A percentile compares a stretch with the other conserved stretches of the same genome.
Conservation (phyloP, 495 filamentous ascomycete species). For the Niebla homalea region DNA sequence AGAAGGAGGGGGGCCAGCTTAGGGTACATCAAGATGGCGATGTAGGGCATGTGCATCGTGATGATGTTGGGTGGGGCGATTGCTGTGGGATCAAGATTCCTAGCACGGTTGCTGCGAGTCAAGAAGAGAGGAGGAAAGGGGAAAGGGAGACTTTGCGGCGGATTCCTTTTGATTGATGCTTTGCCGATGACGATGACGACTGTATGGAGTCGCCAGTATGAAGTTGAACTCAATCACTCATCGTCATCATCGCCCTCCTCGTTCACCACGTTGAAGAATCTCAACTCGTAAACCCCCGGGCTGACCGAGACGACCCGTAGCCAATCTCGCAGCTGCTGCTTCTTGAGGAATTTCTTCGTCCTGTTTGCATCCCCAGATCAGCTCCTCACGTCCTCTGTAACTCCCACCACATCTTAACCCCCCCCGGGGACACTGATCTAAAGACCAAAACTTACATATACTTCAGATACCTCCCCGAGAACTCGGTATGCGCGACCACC, state of each 20-base stretch:
- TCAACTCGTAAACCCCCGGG: constrained; percentile 95
- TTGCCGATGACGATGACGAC: constrained; percentile 24
- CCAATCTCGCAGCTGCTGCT: constrained; percentile 99
- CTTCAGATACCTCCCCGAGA: constrained; percentile 98
- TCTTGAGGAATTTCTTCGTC: constrained; percentile 99
- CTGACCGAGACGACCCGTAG: constrained; percentile 94
- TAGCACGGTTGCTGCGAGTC: constrained; percentile 74
- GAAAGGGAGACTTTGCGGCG: constrained; percentile 53
- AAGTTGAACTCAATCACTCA: constrained; percentile 49
- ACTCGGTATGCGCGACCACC: constrained; percentile 91
- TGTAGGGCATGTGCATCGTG: constrained; percentile 53
- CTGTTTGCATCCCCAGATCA: constrained; percentile 29
- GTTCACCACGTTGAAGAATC: constrained; percentile 99
- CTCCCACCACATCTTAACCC: not conserved
- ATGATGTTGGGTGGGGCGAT: constrained; percentile 69
- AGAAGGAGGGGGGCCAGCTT: constrained; percentile 38
- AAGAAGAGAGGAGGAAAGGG: constrained; percentile 69
- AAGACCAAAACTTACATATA: constrained; percentile 62
- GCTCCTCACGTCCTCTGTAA: not conserved
- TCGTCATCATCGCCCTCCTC: constrained; percentile 95
- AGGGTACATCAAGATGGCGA: constrained; percentile 43
- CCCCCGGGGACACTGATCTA: not conserved
- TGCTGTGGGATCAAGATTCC: constrained; percentile 99
- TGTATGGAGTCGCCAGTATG: not conserved
- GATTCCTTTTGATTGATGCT: constrained; percentile 73